phyloP scores from a whole-genome alignment of 495 filamentous ascomycete species.

The Daldinia loculata region DNA sequence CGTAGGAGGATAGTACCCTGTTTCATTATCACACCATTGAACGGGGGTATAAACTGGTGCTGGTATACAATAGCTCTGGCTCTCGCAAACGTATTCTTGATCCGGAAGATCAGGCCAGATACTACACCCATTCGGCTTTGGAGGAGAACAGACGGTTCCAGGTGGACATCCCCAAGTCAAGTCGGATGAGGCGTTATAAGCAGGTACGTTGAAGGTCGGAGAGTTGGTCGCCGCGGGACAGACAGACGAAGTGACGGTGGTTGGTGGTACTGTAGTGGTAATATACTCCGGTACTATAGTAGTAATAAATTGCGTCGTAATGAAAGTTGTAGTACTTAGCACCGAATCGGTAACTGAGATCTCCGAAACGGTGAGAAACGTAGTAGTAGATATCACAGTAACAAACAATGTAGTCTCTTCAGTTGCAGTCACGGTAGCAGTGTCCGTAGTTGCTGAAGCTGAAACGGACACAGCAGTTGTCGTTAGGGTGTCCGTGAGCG shows the following conservation, averaged over 20 bases:
- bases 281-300: slow-evolving; percentile 33
- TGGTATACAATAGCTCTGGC: slow-evolving; percentile 61
- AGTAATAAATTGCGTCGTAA: slow-evolving; percentile 43
- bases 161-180: slow-evolving; percentile 69
- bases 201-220: slow-evolving; percentile 8
- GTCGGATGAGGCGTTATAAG: slow-evolving; percentile 44
- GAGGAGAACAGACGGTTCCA: slow-evolving; percentile 66
- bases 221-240: slow-evolving; percentile 45
- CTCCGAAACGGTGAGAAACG: slow-evolving; percentile 41
- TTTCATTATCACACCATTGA: slow-evolving; percentile 54
- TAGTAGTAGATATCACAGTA: slow-evolving; percentile 41
- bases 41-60: slow-evolving; percentile 52
- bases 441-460: slow-evolving; percentile 37
- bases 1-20: slow-evolving; percentile 61
- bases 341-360: slow-evolving; percentile 45
- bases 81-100: slow-evolving; percentile 60
- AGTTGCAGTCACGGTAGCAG: slow-evolving; percentile 39
- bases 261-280: slow-evolving; percentile 35
- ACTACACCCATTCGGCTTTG: slow-evolving; percentile 60
- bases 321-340: slow-evolving; percentile 45
- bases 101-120: slow-evolving; percentile 63
- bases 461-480: slow-evolving; percentile 37
- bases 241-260: slow-evolving; percentile 30
- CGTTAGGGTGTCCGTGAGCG: slow-evolving; percentile 42
- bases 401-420: slow-evolving; percentile 40